phyloP scores from a whole-genome alignment of 192 early-diverging fungal species.

The Anaeromyces robustus region DNA sequence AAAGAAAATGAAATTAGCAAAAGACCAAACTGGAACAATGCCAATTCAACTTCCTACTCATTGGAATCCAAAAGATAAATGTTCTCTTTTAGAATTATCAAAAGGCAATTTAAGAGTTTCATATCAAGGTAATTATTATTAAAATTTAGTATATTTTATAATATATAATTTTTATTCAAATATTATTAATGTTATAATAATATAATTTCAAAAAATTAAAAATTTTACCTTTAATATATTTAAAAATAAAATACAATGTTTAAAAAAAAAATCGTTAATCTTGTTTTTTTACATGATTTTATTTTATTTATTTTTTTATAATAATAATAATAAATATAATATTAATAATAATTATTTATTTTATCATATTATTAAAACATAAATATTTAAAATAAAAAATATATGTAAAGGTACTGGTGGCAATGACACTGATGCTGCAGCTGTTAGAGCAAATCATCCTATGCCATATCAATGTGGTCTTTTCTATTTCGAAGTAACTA shows the following conservation, averaged over 20 bases:
- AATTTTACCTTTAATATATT: no score
- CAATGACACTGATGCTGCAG: constrained; percentile 62
- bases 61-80: constrained; percentile 48
- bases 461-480: constrained; percentile 75
- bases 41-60: constrained; percentile 23
- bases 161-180: no score
- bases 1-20: background rate
- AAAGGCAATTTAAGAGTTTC: constrained; percentile 17
- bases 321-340: no score
- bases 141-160: background rate
- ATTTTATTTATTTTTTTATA: no score
- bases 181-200: no score
- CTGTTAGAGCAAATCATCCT: constrained; percentile 59
- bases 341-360: no score
- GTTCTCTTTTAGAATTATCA: constrained; percentile 22
- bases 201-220: no score
- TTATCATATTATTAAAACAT: no score
- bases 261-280: no score
- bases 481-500: constrained; percentile 79
- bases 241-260: no score
- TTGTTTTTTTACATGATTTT: no score
- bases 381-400: constrained; percentile 4
- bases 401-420: constrained; percentile 38
- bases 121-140: constrained; percentile 27
- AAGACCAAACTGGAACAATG: background rate